Conservation (phyloP, 2,329 filamentous ascomycete species). For the Leptographium procerum region DNA sequence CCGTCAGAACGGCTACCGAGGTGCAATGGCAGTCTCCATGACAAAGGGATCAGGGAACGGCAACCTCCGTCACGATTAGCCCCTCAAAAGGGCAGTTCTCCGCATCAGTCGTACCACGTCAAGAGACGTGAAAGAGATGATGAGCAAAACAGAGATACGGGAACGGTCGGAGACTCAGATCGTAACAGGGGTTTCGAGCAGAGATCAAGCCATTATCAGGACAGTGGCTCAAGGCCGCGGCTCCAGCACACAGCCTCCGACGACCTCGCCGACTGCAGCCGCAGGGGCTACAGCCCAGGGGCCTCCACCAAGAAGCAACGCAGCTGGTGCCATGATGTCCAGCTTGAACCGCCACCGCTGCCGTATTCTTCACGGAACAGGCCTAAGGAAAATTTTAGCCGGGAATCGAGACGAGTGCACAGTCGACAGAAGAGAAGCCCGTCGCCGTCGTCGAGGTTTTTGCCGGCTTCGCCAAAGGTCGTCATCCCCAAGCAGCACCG, state of each 20-base stretch:
- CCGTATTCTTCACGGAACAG: background rate
- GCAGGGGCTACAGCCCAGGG: background rate
- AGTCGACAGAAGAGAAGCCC: background rate
- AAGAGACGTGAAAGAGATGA: background rate
- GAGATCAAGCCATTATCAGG: background rate
- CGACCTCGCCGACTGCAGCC: background rate
- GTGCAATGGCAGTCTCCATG: background rate
- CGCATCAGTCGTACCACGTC: background rate
- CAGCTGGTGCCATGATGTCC: background rate
- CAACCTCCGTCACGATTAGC: background rate
- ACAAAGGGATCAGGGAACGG: background rate
- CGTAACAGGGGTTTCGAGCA: background rate
- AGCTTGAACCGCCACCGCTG: background rate
- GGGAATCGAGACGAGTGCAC: background rate
- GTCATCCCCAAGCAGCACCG: background rate
- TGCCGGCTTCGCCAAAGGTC: background rate
- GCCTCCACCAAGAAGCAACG: background rate
- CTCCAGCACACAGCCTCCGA: background rate
- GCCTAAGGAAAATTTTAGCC: background rate
- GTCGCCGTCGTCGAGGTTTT: background rate
- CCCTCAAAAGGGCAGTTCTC: background rate
- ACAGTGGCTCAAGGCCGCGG: background rate
- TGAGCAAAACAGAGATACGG: background rate
- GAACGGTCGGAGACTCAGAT: background rate
- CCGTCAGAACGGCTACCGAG: background rate